Evolutionary conservation across 106 monocot species (phyloP).

Genomic region (Dendrobium nobile): DNA sequence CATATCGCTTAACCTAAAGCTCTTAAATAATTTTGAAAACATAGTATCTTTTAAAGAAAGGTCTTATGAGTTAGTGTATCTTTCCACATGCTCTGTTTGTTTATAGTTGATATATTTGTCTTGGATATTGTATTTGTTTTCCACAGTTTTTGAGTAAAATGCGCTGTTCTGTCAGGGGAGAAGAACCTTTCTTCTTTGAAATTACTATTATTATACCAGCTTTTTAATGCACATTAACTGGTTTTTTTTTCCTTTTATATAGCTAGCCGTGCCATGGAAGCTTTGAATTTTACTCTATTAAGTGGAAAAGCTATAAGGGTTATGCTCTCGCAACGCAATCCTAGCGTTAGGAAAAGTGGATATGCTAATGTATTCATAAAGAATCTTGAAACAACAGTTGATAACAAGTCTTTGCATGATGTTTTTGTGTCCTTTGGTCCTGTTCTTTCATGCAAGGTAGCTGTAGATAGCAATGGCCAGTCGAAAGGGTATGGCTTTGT

Average conservation of each 20-base stretch:
- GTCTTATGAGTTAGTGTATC: not conserved
- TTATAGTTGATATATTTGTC: not conserved
- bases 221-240: not conserved
- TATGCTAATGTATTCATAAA: slow-evolving; percentile 44
- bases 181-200: not conserved
- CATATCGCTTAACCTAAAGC: no score
- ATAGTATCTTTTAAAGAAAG: no score
- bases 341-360: slow-evolving; percentile 32
- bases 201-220: not conserved
- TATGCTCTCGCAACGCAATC: slow-evolving; percentile 38
- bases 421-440: slow-evolving; percentile 28
- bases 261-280: slow-evolving; percentile 24
- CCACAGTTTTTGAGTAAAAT: not conserved
- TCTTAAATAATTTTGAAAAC: no score
- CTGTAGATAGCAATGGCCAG: slow-evolving; percentile 34
- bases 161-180: not conserved
- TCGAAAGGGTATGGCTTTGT: slow-evolving; percentile 69
- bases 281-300: slow-evolving; percentile 29
- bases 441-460: slow-evolving; percentile 53
- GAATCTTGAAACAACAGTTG: slow-evolving; percentile 29
- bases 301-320: slow-evolving; percentile 39
- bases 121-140: not conserved
- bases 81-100: not conserved
- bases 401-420: slow-evolving; percentile 25
- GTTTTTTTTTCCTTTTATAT: not conserved